Base-by-base conservation (phyloP, 305 asterid species). In the Solanum hybrid region DNA sequence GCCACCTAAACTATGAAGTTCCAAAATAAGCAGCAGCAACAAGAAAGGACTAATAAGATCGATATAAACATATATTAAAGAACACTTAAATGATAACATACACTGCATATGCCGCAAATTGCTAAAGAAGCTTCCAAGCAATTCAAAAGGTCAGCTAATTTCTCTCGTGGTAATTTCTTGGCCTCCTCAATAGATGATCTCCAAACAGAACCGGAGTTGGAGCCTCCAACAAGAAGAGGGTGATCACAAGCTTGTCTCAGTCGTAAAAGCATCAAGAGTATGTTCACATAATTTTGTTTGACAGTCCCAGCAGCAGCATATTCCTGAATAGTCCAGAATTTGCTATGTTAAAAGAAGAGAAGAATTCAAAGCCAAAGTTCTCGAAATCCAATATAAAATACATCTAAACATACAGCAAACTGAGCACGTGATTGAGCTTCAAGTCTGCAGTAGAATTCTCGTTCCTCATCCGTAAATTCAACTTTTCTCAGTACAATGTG, bases 211-310 rank as follows among this genome's bases (percentile, higher is more conserved):
- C 88, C 93, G 60, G 96, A 91, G 88, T 91, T 89, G 93, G 92
- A 93, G 5, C 97, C 98, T 92, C 93, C 96, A 86, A 97, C 96
- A 89, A 97, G 99, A 91, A 98, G 98, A 90, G 99, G 99, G 87
- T 98, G 99, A 92, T 96, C 99, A 93, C 98, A 98, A 90, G 99
- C 99, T 95, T 98, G 99, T 87, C 99, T 94, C 91, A 98, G 98
- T 87, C 99, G 95, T 92, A 98, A 89, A 93, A 98, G 99, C 99
- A 98, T 95, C 92, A 97, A 90, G 40, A 97, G 89, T 90, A 98
- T 98, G 93, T 98, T 98, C 73, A 98, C 96, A 92, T 98, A 98
- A 90, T 98, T 98, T 92, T 98, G 98, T 91, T 96, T 95, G 75
- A 98, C 97, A 56, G 99, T 98, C 90, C 99, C 99, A 82, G 98